These are phyloP conservation scores for Wilhelminamyces savonicus DNA, from an alignment of 805 yeast genomes.

Conservation along the genomic window DNA sequence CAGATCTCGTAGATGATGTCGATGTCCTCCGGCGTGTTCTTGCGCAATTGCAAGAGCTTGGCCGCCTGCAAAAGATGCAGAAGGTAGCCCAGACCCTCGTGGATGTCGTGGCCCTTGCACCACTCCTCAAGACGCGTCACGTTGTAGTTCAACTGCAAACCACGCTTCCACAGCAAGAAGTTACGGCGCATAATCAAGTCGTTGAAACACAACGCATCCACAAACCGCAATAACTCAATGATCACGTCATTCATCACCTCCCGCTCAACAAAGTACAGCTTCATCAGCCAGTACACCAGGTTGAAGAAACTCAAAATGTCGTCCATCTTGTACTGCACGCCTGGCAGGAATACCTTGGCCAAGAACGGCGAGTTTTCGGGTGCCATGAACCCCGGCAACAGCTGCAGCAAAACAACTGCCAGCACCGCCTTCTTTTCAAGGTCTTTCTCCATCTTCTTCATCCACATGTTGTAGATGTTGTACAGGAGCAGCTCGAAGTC, in stretches of 20 bases:
- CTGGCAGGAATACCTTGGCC: constrained; percentile 71
- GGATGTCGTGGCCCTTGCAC: constrained; percentile 91
- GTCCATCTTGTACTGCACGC: constrained; percentile 83
- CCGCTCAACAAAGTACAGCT: constrained; percentile 78
- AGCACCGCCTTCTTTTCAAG: constrained; percentile 87
- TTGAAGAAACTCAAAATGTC: constrained; percentile 86
- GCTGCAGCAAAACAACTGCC: constrained; percentile 93
- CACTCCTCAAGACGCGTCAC: constrained; percentile 96
- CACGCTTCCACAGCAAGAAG: constrained; percentile 96
- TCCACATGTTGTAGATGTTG: constrained; percentile 94
- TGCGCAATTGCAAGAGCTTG: constrained; percentile 85
- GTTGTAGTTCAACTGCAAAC: constrained; percentile 91
- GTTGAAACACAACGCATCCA: constrained; percentile 91
- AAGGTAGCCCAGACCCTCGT: constrained; percentile 78
- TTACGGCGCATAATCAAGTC: constrained; percentile 92
- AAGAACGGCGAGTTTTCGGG: constrained; percentile 78
- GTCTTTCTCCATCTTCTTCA: constrained; percentile 88
- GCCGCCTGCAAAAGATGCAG: constrained; percentile 90
- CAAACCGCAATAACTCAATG: constrained; percentile 73
- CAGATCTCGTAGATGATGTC: constrained; percentile 92
- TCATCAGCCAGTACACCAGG: constrained; percentile 88
- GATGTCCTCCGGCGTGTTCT: constrained; percentile 83
- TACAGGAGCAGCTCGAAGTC: constrained; percentile 90
- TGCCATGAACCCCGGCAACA: constrained; percentile 92
- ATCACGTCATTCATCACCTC: constrained; percentile 81